Base-by-base conservation (phyloP, 345 rosid species). In the Acer saccharum region DNA sequence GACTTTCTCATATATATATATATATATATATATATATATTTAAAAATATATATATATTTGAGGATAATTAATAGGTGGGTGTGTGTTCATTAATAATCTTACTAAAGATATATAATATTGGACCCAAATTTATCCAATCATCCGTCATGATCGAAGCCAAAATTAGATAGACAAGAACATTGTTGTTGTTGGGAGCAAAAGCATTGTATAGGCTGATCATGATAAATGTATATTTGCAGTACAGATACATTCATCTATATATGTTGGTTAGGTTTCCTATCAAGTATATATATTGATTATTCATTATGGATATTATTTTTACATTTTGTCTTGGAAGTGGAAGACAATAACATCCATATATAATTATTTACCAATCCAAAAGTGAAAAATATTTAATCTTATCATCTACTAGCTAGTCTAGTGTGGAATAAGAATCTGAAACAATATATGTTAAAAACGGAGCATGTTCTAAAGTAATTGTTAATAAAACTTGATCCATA, bases 311-410 rank as follows among this genome's bases (percentile, higher is more conserved):
- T 17, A 25, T 63, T 63, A 21, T 63, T 64, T 73, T 61, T 62
- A 52, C 76, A 23, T 63, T 21, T 50, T 73, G 76, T 73, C 76
- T 55, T 62, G 14, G 20, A 35, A 61, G 76, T 73, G 68, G 77
- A 74, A 63, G 62, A 74, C 77, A 74, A 27, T 11, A 69, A 74
- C 70, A 74, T 48, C 77, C 70, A 64, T 29, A 43, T 43, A 43
- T 43, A 43, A 7, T 7, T 32, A 74, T 63, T 41, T 48, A 17
- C 20, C 62, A 57, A 17, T 57, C 21, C 55, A 12, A 50, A 50
- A 13, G 16, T 50, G 18, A 13, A 50, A 50, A 13, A 13, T 50
- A 50, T 35, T 35, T 35, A 35, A 35, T 35, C 39, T 35, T 6
- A 4, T 35, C 3, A 29, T 29, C 32, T 29, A 29, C 54, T 50